Evolutionary conservation across 1,139 yeast species (phyloP).

Genomic region (Geotrichum fermentans): DNA sequence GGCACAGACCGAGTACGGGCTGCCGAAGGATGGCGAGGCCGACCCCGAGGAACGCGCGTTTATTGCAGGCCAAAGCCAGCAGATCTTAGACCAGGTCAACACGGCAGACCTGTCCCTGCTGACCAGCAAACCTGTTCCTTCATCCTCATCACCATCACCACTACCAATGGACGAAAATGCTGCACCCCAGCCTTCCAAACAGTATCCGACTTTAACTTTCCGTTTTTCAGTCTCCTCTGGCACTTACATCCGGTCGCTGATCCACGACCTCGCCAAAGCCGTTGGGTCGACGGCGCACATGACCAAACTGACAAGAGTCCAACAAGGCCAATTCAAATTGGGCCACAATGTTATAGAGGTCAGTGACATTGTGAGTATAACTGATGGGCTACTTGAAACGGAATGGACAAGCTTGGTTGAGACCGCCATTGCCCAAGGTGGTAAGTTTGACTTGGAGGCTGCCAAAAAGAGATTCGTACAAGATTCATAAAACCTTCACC

Average conservation of each 20-base stretch:
- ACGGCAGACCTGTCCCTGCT: neutral
- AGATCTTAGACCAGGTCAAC: neutral
- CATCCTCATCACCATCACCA: neutral
- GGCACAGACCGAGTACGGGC: constrained; percentile 35
- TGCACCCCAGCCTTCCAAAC: neutral
- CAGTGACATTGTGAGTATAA: constrained; percentile 47
- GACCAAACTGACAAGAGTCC: constrained; percentile 69
- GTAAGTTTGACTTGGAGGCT: neutral
- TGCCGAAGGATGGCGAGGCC: constrained; percentile 36
- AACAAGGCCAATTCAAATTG: constrained; percentile 81
- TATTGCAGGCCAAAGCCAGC: neutral
- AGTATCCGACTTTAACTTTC: constrained; percentile 47
- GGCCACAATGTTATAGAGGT: constrained; percentile 64
- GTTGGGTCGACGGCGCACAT: constrained; percentile 79
- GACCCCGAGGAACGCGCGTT: constrained; percentile 36
- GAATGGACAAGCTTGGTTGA: constrained; percentile 10
- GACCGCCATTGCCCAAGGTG: neutral
- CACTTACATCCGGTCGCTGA: constrained; percentile 84
- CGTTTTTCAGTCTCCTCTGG: constrained; percentile 86
- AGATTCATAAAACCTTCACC: no score
- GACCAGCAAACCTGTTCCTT: no score
- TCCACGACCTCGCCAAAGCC: constrained; percentile 84
- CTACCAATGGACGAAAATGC: neutral
- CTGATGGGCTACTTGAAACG: neutral
- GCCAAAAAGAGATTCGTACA: no score